A percentile compares a stretch with the other conserved stretches of the same genome.
These are phyloP conservation scores for Kluyveromyces sp. DNA, from an alignment of 1,139 yeast species.

Conservation along the genomic window DNA sequence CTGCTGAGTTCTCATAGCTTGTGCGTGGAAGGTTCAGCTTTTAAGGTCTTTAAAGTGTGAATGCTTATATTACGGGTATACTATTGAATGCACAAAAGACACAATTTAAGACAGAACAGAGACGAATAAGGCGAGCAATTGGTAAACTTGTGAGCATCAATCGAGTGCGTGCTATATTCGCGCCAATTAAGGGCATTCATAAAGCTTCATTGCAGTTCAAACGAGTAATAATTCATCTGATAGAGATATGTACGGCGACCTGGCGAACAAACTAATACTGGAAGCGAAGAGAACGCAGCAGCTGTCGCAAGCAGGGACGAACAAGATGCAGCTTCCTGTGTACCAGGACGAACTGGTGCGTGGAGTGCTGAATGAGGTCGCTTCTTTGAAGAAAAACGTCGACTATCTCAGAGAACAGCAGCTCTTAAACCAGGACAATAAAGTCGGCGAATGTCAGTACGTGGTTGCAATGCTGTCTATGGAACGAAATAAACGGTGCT, in stretches of 20 bases:
- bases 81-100: no score
- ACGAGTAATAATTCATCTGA: no score
- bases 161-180: no score
- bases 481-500: constrained; percentile 82
- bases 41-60: no score
- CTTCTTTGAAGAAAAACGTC: constrained; percentile 46
- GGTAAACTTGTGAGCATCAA: no score
- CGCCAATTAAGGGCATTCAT: no score
- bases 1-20: no score
- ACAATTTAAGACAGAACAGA: no score
- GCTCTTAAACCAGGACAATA: constrained; percentile 33
- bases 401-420: constrained; percentile 29
- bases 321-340: constrained; percentile 44
- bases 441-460: constrained; percentile 59
- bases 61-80: no score
- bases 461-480: constrained; percentile 78
- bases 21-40: no score
- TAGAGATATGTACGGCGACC: constrained; percentile 76
- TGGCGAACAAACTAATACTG: constrained; percentile 68
- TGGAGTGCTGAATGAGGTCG: constrained; percentile 47
- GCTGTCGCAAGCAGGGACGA: constrained; percentile 39
- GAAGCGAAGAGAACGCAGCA: constrained; percentile 78
- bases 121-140: no score
- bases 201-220: no score
- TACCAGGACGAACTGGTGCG: constrained; percentile 74